A percentile compares a stretch with the other conserved stretches of the same genome.
phyloP scores from a whole-genome alignment of 768 basidiomycete species.

The Mrakia blollopis region DNA sequence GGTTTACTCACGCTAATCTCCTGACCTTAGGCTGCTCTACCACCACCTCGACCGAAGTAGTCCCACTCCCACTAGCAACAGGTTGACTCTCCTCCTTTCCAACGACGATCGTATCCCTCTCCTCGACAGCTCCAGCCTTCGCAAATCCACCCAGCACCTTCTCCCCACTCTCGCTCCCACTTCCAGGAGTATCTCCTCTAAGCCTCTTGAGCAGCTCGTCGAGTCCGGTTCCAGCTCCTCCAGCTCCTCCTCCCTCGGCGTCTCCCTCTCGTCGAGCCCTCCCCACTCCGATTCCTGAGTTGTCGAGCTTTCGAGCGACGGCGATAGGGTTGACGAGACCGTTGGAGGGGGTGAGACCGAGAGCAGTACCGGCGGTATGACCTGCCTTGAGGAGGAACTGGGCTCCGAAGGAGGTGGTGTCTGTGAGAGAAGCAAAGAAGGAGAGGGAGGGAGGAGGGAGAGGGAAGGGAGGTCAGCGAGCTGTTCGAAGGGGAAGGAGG shows the following conservation, averaged over 20 bases:
- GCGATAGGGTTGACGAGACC: constrained; percentile 45
- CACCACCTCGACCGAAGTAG: neutral
- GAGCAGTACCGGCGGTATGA: constrained; percentile 40
- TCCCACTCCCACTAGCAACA: neutral
- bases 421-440: constrained; percentile 4
- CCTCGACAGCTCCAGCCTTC: constrained; percentile 7
- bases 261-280: constrained; percentile 43
- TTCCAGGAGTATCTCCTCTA: constrained; percentile 32
- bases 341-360: constrained; percentile 37
- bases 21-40: constrained; percentile 13
- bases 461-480: neutral
- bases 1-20: constrained; percentile 28
- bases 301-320: constrained; percentile 44
- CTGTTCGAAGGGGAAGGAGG: neutral
- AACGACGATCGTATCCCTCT: constrained; percentile 24
- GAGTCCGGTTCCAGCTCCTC: constrained; percentile 41
- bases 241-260: constrained; percentile 39
- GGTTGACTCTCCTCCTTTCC: constrained; percentile 10
- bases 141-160: constrained; percentile 27
- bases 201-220: constrained; percentile 44
- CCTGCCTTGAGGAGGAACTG: constrained; percentile 44
- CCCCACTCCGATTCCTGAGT: constrained; percentile 44
- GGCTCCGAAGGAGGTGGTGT: constrained; percentile 43
- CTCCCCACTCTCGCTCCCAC: neutral
- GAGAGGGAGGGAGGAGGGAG: neutral